These are phyloP conservation scores for Effrenium voratum DNA, from an alignment of 73 alveolate species.

Conservation along the genomic window DNA sequence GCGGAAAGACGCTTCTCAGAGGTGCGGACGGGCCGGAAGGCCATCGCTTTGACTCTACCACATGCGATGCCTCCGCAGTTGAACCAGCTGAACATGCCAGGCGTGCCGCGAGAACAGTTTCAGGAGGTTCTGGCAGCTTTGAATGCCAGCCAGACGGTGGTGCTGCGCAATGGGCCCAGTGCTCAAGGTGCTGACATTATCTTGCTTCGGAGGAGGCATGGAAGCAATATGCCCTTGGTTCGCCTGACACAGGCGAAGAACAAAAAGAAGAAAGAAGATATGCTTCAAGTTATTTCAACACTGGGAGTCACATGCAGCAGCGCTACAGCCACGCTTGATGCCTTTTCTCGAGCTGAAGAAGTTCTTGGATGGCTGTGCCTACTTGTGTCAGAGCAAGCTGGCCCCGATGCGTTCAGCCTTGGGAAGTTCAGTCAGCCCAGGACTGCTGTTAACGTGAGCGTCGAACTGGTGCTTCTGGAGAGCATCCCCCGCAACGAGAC, in stretches of 20 bases:
- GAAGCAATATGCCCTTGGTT: conserved; percentile 2
- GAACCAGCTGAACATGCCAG: neutral
- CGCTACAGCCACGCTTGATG: neutral
- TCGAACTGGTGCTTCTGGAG: neutral
- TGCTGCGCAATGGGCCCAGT: conserved; percentile 1
- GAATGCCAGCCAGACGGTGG: neutral
- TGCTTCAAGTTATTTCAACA: neutral
- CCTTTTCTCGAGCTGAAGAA: neutral
- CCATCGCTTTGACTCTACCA: neutral
- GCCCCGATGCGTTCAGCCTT: neutral
- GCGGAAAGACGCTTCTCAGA: conserved; percentile 15
- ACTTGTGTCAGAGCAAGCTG: neutral
- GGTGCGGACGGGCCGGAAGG: neutral
- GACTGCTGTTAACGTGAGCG: neutral
- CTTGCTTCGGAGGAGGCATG: neutral
- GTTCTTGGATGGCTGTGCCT: neutral
- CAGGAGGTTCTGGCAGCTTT: neutral
- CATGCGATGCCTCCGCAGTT: conserved; percentile 1
- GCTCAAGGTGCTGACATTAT: neutral
- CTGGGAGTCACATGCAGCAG: neutral
- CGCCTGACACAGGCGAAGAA: neutral
- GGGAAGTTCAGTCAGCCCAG: neutral
- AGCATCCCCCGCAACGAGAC: neutral
- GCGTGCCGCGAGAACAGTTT: neutral
- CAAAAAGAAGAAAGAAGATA: neutral